Conservation (phyloP, 2,329 filamentous ascomycete genomes). For the Dryadomyces quercivorus region DNA sequence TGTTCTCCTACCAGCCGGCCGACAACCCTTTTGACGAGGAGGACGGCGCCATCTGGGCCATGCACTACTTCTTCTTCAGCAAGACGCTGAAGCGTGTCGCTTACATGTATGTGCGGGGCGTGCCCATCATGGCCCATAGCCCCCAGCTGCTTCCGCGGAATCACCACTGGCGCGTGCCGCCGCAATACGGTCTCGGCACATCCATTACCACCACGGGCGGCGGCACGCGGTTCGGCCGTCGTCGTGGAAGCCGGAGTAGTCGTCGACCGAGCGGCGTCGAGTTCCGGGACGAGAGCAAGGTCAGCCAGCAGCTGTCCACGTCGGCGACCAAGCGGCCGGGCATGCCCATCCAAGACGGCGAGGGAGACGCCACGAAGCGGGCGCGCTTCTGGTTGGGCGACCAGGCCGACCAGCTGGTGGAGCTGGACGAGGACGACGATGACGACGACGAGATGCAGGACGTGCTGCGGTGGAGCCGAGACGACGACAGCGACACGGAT, state of each 20-base stretch:
- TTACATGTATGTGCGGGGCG: conserved; percentile 85
- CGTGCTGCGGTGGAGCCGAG: conserved; percentile 43
- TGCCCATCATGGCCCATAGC: conserved; percentile 60
- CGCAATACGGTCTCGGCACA: conserved; percentile 3
- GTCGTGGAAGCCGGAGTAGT: conserved; percentile 9
- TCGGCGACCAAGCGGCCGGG: conserved; percentile 1
- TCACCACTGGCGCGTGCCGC: conserved; percentile 10
- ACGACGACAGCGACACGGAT: conserved; percentile 45
- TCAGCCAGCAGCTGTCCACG: background rate
- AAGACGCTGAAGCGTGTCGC: conserved; percentile 82
- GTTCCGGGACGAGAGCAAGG: background rate
- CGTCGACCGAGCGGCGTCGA: conserved; percentile 1
- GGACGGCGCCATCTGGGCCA: conserved; percentile 85
- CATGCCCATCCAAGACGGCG: conserved; percentile 14
- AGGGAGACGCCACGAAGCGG: conserved; percentile 58
- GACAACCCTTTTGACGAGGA: conserved; percentile 87
- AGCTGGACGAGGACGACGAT: conserved; percentile 34
- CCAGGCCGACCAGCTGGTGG: conserved; percentile 33
- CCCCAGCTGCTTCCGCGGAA: conserved; percentile 30
- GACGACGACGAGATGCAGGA: conserved; percentile 37
- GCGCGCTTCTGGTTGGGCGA: conserved; percentile 83
- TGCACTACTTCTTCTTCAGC: conserved; percentile 98
- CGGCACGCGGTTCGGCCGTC: conserved; percentile 4
- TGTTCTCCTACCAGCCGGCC: conserved; percentile 81
- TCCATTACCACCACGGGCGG: conserved; percentile 7